Base-by-base conservation (phyloP, 108 stramenopile species). In the Nannochloropsis salina region DNA sequence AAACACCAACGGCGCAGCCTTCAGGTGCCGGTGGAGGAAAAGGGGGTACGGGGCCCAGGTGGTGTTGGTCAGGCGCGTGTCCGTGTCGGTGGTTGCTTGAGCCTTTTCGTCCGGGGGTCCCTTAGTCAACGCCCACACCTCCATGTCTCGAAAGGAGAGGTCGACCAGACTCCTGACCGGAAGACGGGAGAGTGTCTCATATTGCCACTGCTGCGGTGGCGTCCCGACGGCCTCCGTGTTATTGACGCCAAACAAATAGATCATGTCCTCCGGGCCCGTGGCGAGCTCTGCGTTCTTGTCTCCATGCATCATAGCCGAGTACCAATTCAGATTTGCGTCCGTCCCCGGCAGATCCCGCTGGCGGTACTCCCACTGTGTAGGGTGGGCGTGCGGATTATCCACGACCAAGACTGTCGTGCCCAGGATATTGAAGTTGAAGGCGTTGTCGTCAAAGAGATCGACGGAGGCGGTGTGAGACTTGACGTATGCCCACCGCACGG, bases 131-230 rank as follows among this genome's bases (percentile, higher is more conserved):
- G 61, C 61, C 61, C 61, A 74, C 2, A 74, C 61, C 61, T 74
- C 61, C 61, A 74, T 74, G n/a, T 74, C 8, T n/a, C n/a, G 15
- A n/a, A 74, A 74, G 61, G 61, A 74, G 61, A 74, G 61, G n/a
- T 74, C 61, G 61, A 74, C 61, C 61, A 74, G n/a, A n/a, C 61
- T 74, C 61, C 61, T 74, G 15, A n/a, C 61, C 61, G 61, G 61
- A 4, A 74, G n/a, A 2, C 61, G 61, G 61, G 61, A 15, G 20
- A 74, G 15, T 15, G 61, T 74, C 61, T 74, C 61, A n/a, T 74
- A 74, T 3, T 74, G 61, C 61, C 61, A 74, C 61, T 74, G 61
- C 61, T 74, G 61, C 20, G 61, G 61, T 74, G 61, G 61, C 20
- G 61, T 74, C 3, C 61, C 61, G 3, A n/a, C 61, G 5, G 61